These are phyloP conservation scores for Trypanosoma conorhini DNA, from an alignment of 208 protist species.

Conservation along the genomic window DNA sequence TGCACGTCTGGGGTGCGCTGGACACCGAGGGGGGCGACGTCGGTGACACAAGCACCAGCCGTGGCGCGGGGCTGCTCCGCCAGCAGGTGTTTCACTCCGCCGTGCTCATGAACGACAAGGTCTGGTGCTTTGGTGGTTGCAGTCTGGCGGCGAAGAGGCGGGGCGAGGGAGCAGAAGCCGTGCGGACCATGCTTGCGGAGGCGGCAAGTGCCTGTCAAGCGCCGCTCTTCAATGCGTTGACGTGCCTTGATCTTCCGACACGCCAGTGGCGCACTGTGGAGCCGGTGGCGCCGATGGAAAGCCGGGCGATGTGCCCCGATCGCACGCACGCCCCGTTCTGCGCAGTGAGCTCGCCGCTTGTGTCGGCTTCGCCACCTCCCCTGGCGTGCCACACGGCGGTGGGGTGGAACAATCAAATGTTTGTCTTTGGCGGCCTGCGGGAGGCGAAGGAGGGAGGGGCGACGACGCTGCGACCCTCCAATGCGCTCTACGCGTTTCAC, in stretches of 20 bases:
- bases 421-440: slow-evolving; percentile 48
- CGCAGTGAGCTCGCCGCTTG: slow-evolving; percentile 3
- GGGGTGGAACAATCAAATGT: slow-evolving; percentile 35
- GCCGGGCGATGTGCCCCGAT: background rate
- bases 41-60: no score
- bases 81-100: slow-evolving; percentile 31
- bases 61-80: background rate
- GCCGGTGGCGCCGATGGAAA: background rate
- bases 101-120: slow-evolving; percentile 23
- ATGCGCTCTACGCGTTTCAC: slow-evolving; percentile 46
- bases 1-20: slow-evolving; percentile 10
- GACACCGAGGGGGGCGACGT: background rate
- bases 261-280: slow-evolving; percentile 21
- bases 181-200: background rate
- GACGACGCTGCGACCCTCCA: slow-evolving; percentile 25
- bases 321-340: background rate
- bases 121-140: slow-evolving; percentile 39
- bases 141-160: background rate
- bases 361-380: slow-evolving; percentile 22
- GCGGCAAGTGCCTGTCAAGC: background rate
- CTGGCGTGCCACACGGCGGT: slow-evolving; percentile 57
- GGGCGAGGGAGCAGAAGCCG: background rate
- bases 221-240: slow-evolving; percentile 10
- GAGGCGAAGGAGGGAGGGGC: background rate
- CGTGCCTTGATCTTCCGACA: slow-evolving; percentile 16